phyloP scores from a whole-genome alignment of 352 stramenopile species.

The Phytophthora ramorum region DNA sequence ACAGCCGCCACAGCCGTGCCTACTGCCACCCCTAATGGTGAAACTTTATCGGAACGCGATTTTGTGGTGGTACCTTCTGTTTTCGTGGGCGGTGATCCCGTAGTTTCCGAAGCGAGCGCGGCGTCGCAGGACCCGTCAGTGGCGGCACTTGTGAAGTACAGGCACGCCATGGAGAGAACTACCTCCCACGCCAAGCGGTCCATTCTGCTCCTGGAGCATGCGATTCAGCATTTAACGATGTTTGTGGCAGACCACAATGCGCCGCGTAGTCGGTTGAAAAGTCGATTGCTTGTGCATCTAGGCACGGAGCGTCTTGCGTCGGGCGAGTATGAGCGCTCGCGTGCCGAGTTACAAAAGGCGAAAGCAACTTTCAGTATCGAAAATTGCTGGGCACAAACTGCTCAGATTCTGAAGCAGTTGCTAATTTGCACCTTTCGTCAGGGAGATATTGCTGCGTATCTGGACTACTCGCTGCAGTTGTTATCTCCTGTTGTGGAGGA shows the following conservation, averaged over 20 bases:
- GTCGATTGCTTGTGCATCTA: conserved; percentile 72
- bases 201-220: conserved; percentile 81
- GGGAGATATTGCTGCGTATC: conserved; percentile 71
- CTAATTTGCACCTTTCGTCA: conserved; percentile 80
- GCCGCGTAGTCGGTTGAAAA: conserved; percentile 77
- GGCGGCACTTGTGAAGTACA: conserved; percentile 70
- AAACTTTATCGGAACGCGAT: conserved; percentile 47
- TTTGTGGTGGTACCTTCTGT: conserved; percentile 80
- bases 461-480: conserved; percentile 83
- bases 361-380: conserved; percentile 66
- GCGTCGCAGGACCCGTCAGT: conserved; percentile 53
- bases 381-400: conserved; percentile 78
- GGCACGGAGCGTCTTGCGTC: conserved; percentile 76
- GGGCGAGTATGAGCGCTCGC: conserved; percentile 71
- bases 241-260: conserved; percentile 73
- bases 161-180: conserved; percentile 61
- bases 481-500: conserved; percentile 77
- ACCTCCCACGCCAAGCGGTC: conserved; percentile 73
- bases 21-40: conserved; percentile 18
- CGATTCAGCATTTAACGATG: conserved; percentile 75
- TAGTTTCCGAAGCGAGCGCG: conserved; percentile 57
- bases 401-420: conserved; percentile 79
- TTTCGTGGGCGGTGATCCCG: conserved; percentile 73
- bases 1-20: conserved; percentile 25
- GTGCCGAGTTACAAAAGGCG: conserved; percentile 73